Percentiles rank a stretch among this genome's conserved stretches.
Conservation (phyloP, 176 grass and related monocot genomes). For the Eragrostis curvula region DNA sequence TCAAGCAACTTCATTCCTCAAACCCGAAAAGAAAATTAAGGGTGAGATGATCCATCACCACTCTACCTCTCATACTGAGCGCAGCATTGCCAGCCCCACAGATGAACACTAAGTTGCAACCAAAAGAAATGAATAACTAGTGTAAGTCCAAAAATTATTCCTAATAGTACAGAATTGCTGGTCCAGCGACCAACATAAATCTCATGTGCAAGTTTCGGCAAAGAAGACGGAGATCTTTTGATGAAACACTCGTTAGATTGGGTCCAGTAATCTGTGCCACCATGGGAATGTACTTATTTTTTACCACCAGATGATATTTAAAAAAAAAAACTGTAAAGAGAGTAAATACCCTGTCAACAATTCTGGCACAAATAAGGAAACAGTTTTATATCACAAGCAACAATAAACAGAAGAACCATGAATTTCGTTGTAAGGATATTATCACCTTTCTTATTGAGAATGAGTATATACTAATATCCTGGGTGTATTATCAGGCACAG, state of each 20-base stretch:
- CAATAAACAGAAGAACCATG: not conserved
- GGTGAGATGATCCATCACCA: not conserved
- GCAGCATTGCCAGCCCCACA: not conserved
- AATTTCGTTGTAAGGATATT: not conserved
- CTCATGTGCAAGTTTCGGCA: not conserved
- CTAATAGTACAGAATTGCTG: not conserved
- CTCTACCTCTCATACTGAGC: not conserved
- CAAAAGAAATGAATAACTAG: not conserved
- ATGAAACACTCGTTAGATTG: not conserved
- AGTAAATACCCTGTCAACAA: not conserved
- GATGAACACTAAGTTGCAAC: not conserved
- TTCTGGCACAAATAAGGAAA: not conserved
- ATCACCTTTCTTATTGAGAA: too few species aligned
- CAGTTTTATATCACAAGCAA: not conserved
- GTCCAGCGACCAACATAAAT: not conserved
- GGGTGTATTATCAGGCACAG: not conserved
- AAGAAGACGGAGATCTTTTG: not conserved
- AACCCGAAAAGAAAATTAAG: not conserved
- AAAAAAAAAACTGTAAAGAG: not conserved
- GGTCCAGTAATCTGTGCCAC: not conserved
- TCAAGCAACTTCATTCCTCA: too few species aligned
- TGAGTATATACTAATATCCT: not conserved
- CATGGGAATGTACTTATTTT: not conserved
- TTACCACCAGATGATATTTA: not conserved
- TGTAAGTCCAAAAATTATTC: not conserved